Evolutionary conservation across 139 green algal genomes (phyloP).

Genomic region (Parachlorella kessleri): DNA sequence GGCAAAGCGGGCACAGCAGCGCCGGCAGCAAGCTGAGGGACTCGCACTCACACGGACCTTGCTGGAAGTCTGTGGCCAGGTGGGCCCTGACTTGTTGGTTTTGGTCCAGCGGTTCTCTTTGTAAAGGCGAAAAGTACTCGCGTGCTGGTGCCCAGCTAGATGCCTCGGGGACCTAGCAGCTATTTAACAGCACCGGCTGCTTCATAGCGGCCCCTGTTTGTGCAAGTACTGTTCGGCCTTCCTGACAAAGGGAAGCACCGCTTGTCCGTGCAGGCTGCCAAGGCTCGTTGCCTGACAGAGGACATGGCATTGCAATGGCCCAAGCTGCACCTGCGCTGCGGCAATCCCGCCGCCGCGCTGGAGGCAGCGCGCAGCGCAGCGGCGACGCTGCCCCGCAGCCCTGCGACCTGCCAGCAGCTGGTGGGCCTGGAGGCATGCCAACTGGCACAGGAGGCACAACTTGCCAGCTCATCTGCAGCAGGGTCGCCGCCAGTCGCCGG

Average conservation of each 20-base stretch:
- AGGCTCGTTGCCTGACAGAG: neutral
- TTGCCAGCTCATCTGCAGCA: too few species aligned
- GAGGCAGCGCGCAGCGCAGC: slow-evolving; percentile 34
- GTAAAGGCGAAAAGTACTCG: too few species aligned
- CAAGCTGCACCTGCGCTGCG: neutral
- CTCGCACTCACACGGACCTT: neutral
- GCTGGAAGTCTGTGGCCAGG: neutral
- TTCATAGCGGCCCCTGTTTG: too few species aligned
- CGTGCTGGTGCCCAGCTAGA: too few species aligned
- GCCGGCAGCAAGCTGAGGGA: neutral
- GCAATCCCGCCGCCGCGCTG: slow-evolving; percentile 25
- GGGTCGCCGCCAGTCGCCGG: too few species aligned
- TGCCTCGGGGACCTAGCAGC: too few species aligned
- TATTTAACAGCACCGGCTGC: too few species aligned
- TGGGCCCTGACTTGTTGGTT: neutral
- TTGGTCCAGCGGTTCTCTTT: neutral
- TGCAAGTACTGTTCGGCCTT: too few species aligned
- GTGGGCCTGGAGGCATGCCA: slow-evolving; percentile 41
- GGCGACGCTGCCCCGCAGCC: slow-evolving; percentile 27
- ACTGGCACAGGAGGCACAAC: slow-evolving; percentile 4
- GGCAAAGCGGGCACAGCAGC: neutral
- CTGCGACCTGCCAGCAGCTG: slow-evolving; percentile 38
- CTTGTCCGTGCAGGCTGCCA: neutral
- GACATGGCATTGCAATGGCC: neutral
- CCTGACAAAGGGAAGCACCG: too few species aligned